Conservation (phyloP, 768 basidiomycete species). For the Boletus eberwhitei region DNA sequence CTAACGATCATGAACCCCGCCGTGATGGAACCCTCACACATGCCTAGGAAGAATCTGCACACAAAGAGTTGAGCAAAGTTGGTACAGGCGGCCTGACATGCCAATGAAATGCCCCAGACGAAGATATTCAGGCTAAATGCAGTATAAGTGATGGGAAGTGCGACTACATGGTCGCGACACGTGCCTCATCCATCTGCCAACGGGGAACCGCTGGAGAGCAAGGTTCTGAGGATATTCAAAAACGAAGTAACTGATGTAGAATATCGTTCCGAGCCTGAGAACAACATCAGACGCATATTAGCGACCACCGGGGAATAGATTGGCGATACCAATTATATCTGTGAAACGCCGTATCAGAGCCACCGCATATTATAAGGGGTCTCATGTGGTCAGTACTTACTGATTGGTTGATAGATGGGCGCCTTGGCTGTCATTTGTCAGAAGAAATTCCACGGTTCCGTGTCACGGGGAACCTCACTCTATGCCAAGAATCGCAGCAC, state of each 20-base stretch:
- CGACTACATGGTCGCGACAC: conserved; percentile 2
- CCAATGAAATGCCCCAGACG: conserved; percentile 60
- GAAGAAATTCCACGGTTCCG: not conserved
- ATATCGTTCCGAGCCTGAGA: conserved; percentile 68
- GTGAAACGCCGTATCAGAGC: not conserved
- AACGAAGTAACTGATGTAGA: conserved; percentile 65
- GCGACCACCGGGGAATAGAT: not conserved
- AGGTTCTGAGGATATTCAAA: conserved; percentile 78
- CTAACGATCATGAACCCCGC: conserved; percentile 76
- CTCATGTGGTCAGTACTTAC: conserved; percentile 34
- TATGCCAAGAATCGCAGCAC: conserved; percentile 68
- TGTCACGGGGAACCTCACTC: conserved; percentile 36
- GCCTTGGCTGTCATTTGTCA: conserved; percentile 40
- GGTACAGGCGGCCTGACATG: conserved; percentile 65
- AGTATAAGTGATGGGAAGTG: not conserved
- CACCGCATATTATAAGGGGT: not conserved
- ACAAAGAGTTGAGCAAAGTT: conserved; percentile 64
- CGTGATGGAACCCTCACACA: conserved; percentile 70
- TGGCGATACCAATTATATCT: conserved; percentile 62
- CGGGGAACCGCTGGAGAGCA: conserved; percentile 67
- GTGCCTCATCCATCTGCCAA: conserved; percentile 80
- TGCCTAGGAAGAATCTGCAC: conserved; percentile 62
- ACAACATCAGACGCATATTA: not conserved
- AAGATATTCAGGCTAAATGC: conserved; percentile 57
- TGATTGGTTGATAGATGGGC: conserved; percentile 64